phyloP scores from a whole-genome alignment of 306 rosid genomes.

The Citrullus mucosospermus region DNA sequence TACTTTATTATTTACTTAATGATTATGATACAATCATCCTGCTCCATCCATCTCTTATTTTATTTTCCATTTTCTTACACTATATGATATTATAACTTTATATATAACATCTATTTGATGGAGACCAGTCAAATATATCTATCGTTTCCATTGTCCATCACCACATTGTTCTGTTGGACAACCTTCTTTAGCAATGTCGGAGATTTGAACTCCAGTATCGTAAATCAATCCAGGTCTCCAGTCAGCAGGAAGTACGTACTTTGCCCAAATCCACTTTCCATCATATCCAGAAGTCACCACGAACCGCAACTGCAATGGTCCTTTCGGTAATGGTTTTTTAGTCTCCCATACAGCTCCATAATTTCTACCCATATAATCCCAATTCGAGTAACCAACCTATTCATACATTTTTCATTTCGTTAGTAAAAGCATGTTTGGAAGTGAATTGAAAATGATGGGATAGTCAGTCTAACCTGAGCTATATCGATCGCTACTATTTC shows the following conservation, averaged over 20 bases:
- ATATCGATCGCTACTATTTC: conserved; percentile 73
- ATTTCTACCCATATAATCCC: conserved; percentile 31
- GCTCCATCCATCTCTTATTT: not conserved
- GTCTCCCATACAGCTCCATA: conserved; percentile 86
- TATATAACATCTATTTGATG: not conserved
- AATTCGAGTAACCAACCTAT: not conserved
- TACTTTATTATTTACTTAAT: not conserved
- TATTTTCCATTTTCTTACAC: not conserved
- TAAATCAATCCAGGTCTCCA: conserved; percentile 48
- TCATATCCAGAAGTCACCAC: conserved; percentile 71
- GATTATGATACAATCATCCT: not conserved
- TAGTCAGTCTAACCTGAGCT: conserved; percentile 32
- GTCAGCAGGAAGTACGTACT: conserved; percentile 56
- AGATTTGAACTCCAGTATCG: conserved; percentile 55
- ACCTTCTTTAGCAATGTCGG: conserved; percentile 60
- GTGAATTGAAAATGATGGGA: too few species aligned
- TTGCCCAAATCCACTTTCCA: conserved; percentile 65
- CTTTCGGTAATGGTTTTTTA: conserved; percentile 36
- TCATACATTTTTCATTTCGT: not conserved
- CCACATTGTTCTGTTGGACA: conserved; percentile 14
- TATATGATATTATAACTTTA: not conserved
- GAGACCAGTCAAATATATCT: not conserved
- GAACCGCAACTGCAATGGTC: conserved; percentile 52
- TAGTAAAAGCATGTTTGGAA: too few species aligned
- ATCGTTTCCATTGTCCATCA: not conserved